phyloP scores from a whole-genome alignment of 192 early-diverging fungal species.

The Coemansia reversa region DNA sequence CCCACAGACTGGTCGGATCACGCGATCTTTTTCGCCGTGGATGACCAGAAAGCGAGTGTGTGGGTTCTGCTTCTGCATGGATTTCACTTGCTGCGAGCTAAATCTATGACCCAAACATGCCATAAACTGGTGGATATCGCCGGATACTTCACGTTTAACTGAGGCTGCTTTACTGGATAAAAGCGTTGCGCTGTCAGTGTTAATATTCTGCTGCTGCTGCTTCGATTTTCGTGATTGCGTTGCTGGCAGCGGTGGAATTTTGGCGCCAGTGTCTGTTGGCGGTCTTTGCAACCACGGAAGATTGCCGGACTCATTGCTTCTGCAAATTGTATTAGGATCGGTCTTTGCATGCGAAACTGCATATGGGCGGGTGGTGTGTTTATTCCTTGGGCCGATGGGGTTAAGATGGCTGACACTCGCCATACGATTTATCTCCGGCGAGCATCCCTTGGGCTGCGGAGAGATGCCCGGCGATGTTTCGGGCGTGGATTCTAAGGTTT shows the following conservation, averaged over 20 bases:
- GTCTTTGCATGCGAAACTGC: too few relatives aligned
- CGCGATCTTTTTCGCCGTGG: conserved; percentile 50
- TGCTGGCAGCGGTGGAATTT: too few relatives aligned
- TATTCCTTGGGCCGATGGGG: too few relatives aligned
- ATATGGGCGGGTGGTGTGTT: too few relatives aligned
- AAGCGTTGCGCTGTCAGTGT: background rate
- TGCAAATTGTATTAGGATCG: too few relatives aligned
- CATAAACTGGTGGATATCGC: conserved; percentile 52
- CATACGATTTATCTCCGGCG: too few relatives aligned
- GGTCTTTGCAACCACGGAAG: background rate
- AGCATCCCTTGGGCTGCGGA: too few relatives aligned
- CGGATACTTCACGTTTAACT: conserved; percentile 22
- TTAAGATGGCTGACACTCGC: too few relatives aligned
- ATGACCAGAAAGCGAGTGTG: conserved; percentile 43
- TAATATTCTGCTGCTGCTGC: background rate
- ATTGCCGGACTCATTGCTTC: too few relatives aligned
- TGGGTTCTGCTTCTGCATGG: conserved; percentile 24
- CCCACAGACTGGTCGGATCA: conserved; percentile 46
- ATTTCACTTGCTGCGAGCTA: conserved; percentile 22
- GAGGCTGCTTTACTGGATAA: background rate
- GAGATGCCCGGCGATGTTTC: background rate
- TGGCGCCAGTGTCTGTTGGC: background rate
- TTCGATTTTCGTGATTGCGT: background rate
- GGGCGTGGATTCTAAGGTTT: background rate
- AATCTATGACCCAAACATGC: conserved; percentile 50